Conservation (phyloP, 225 moss, liverwort and hornwort species). For the Pleurozium schreberi region DNA sequence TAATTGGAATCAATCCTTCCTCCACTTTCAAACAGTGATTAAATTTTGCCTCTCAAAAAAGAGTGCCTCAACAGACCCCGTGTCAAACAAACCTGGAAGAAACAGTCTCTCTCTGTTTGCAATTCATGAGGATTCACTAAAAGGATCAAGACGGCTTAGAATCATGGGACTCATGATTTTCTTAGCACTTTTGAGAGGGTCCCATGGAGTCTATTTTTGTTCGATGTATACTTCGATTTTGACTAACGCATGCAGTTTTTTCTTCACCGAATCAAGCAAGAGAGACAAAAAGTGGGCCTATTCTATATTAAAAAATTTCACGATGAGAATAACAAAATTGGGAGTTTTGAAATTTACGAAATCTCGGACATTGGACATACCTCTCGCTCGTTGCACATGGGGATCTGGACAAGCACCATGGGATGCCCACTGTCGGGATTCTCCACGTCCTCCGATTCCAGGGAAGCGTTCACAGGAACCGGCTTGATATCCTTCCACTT, state of each 20-base stretch:
- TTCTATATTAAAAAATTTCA: background rate
- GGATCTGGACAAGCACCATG: slow-evolving; percentile 76
- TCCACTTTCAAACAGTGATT: background rate
- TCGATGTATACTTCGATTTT: too few relatives aligned
- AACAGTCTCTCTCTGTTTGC: background rate
- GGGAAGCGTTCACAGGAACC: slow-evolving; percentile 34
- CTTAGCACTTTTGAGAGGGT: background rate
- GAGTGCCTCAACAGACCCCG: background rate
- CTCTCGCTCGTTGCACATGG: slow-evolving; percentile 91
- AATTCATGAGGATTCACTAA: background rate
- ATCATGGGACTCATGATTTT: background rate
- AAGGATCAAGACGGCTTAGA: background rate
- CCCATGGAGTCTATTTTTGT: background rate
- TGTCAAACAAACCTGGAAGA: background rate
- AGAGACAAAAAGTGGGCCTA: too few relatives aligned
- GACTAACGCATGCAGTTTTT: background rate
- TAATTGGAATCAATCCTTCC: background rate
- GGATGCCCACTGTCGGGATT: slow-evolving; percentile 56
- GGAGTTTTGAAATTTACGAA: background rate
- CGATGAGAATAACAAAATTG: background rate
- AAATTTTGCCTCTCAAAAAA: background rate
- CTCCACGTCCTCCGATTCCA: slow-evolving; percentile 54
- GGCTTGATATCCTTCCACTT: slow-evolving; percentile 47
- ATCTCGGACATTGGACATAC: slow-evolving; percentile 11
- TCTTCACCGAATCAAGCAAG: too few relatives aligned